A percentile compares a stretch with the other conserved stretches of the same genome.
These are phyloP conservation scores for Penicillium sp. DNA, from an alignment of 2,329 filamentous ascomycete genomes.

Conservation along the genomic window DNA sequence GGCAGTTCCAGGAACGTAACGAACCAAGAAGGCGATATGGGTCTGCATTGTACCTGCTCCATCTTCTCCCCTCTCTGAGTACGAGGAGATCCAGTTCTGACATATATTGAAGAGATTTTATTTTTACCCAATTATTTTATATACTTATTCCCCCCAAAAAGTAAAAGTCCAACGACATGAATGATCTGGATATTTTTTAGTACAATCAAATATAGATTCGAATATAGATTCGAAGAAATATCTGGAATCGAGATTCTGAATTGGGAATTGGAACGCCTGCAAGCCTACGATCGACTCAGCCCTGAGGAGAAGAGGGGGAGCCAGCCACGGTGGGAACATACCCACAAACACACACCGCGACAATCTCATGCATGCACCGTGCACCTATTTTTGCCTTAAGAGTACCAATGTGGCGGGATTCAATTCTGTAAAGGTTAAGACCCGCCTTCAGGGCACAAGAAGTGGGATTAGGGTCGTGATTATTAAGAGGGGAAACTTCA, in stretches of 20 bases:
- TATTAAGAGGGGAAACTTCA: neutral
- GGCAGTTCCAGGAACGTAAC: neutral
- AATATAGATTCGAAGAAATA: neutral
- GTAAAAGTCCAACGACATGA: neutral
- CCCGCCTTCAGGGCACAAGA: neutral
- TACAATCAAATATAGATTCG: neutral
- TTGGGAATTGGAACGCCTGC: neutral
- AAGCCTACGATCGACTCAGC: neutral
- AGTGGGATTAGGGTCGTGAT: conserved; percentile 1
- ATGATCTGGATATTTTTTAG: neutral
- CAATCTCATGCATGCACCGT: conserved; percentile 1
- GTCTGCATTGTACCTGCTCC: conserved; percentile 1
- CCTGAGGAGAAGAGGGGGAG: neutral
- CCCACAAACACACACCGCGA: neutral
- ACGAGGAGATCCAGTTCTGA: neutral
- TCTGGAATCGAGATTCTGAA: neutral
- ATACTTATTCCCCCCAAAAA: no score
- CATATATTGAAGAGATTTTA: neutral
- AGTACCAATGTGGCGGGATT: conserved; percentile 13
- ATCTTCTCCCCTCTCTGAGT: neutral
- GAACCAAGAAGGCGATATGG: neutral
- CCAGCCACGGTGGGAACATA: neutral
- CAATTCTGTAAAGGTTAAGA: neutral
- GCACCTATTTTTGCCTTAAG: neutral
- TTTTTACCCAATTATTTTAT: no score